phyloP scores from a whole-genome alignment of 1,139 yeast species.

The Pneumocystis carinii region DNA sequence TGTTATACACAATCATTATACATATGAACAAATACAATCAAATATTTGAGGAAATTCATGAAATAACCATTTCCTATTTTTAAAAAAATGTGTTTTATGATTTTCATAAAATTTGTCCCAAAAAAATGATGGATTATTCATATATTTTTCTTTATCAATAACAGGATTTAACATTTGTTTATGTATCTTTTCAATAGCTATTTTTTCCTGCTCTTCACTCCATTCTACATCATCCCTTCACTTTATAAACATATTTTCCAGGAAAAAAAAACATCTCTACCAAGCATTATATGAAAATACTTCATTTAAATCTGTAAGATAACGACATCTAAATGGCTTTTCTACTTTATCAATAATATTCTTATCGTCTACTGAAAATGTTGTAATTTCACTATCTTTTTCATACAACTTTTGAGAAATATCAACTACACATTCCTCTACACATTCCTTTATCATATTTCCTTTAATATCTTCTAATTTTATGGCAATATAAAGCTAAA shows the following conservation, averaged over 20 bases:
- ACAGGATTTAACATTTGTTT: conserved; percentile 76
- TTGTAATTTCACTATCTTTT: background rate
- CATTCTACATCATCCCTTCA: conserved; percentile 79
- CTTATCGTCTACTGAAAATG: background rate
- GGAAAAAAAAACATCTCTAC: conserved; percentile 15
- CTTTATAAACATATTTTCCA: background rate
- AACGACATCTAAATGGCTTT: conserved; percentile 63
- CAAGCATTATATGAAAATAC: conserved; percentile 94
- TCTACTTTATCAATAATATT: background rate
- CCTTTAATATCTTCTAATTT: background rate
- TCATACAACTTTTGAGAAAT: background rate
- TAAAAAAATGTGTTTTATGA: conserved; percentile 83
- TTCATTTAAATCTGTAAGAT: conserved; percentile 47
- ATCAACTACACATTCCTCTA: background rate
- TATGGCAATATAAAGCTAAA: background rate
- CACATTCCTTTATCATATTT: background rate
- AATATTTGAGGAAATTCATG: conserved; percentile 82
- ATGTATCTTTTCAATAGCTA: conserved; percentile 60
- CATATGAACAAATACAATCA: conserved; percentile 45
- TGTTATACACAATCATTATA: background rate
- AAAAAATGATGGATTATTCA: conserved; percentile 71
- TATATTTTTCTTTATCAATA: conserved; percentile 18
- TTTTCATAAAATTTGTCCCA: conserved; percentile 93
- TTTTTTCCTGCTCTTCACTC: conserved; percentile 76
- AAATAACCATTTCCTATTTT: conserved; percentile 90